These are phyloP conservation scores for Ophiostoma triangulosporum DNA, from an alignment of 2,329 filamentous ascomycete species.

Conservation along the genomic window DNA sequence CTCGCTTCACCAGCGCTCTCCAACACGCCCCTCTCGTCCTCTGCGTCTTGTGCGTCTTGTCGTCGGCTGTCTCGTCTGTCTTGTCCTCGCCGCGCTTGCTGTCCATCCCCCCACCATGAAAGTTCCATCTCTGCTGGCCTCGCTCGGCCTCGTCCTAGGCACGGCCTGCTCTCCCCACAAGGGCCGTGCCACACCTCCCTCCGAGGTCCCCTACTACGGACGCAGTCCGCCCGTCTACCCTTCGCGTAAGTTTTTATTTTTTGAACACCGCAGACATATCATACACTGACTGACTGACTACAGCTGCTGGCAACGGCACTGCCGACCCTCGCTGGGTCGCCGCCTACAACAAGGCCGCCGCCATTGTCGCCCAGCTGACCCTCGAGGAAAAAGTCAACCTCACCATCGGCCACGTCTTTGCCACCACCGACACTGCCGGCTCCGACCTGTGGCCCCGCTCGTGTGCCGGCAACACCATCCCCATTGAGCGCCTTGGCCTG, in stretches of 20 bases:
- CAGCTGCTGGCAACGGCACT: constrained; percentile 19
- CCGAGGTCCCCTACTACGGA: constrained; percentile 22
- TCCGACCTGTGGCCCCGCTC: constrained; percentile 13
- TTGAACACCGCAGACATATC: too few relatives aligned
- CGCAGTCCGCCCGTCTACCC: constrained; percentile 23
- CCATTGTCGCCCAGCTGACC: constrained; percentile 25
- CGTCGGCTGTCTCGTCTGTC: not conserved
- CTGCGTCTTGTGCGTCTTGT: too few relatives aligned
- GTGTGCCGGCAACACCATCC: constrained; percentile 21
- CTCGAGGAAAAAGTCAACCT: constrained; percentile 27
- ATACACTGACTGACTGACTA: not conserved
- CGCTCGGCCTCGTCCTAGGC: not conserved
- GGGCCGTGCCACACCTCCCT: constrained; percentile 4
- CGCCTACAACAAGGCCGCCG: constrained; percentile 23
- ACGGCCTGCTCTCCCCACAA: not conserved
- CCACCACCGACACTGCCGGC: not conserved
- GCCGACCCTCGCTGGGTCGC: constrained; percentile 20
- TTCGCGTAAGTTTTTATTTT: constrained; percentile 16
- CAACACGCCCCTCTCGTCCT: too few relatives aligned
- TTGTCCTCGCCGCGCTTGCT: not conserved
- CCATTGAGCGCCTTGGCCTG: constrained; percentile 26
- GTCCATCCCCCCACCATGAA: not conserved
- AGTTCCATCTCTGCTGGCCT: not conserved
- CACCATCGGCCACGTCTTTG: constrained; percentile 21
- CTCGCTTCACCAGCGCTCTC: not conserved